phyloP scores from a whole-genome alignment of 176 grass and related monocot genomes.

The Triticum urartu region DNA sequence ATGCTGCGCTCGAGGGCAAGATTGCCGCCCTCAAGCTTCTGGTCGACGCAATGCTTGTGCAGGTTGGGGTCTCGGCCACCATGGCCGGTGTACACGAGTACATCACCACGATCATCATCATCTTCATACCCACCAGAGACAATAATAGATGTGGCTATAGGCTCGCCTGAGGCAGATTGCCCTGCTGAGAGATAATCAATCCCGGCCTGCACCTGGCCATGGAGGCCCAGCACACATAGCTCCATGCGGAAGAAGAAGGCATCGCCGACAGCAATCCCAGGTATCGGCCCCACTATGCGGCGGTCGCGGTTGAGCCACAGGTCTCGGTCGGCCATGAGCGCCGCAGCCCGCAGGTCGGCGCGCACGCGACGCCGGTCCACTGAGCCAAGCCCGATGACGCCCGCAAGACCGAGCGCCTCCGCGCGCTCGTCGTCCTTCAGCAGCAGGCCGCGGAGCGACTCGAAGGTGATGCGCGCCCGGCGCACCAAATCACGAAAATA shows the following conservation, averaged over 20 bases:
- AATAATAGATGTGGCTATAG: slow-evolving; percentile 89
- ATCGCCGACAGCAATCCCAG: slow-evolving; percentile 79
- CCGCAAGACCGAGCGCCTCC: slow-evolving; percentile 42
- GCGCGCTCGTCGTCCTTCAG: slow-evolving; percentile 63
- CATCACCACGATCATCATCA: slow-evolving; percentile 78
- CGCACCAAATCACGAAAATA: slow-evolving; percentile 84
- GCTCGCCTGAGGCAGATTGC: slow-evolving; percentile 67
- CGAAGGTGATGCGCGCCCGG: slow-evolving; percentile 90
- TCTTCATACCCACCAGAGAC: slow-evolving; percentile 98
- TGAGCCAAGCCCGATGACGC: slow-evolving; percentile 14
- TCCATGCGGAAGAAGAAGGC: slow-evolving; percentile 94
- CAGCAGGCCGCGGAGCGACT: slow-evolving; percentile 66
- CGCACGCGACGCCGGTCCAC: slow-evolving; percentile 51
- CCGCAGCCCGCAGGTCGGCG: slow-evolving; percentile 66
- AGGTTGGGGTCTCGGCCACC: slow-evolving; percentile 80
- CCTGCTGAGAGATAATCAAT: slow-evolving; percentile 73
- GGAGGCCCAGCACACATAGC: slow-evolving; percentile 85
- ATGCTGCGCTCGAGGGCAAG: slow-evolving; percentile 93
- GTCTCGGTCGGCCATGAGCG: slow-evolving; percentile 73
- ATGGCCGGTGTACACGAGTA: slow-evolving; percentile 94
- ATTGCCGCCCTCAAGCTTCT: slow-evolving; percentile 85
- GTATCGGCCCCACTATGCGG: slow-evolving; percentile 79
- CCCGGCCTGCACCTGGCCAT: slow-evolving; percentile 91
- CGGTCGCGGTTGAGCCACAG: slow-evolving; percentile 94
- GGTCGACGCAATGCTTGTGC: slow-evolving; percentile 68